Evolutionary conservation across 208 protist genomes (phyloP), one percentile per base, ranked within the genome.

Genomic region (Leishmania turanica): DNA sequence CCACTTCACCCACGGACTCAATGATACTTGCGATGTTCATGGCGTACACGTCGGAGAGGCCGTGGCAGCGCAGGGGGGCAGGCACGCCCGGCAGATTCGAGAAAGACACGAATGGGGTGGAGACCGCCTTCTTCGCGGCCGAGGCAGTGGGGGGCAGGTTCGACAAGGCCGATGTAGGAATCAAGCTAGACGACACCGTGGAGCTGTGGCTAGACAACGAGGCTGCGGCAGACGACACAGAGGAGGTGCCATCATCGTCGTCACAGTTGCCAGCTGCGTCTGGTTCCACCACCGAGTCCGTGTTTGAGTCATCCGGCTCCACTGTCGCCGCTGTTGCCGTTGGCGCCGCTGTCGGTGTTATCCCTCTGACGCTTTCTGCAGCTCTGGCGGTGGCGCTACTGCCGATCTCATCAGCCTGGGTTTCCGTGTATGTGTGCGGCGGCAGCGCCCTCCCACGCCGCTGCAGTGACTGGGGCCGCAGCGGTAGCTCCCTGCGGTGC

Each of bases 1-100:
- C 58, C 54, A 84, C 77, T 11, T 93, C 87, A 9, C 82, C 79
- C 0, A 87, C 76, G 4, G 84, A 72, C 49, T 79, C 81, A 0
- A 88, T 65, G 13, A 78, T 75, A 47, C 76, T 81, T 27, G 78
- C 70, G 15, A 85, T 24, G 65, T 49, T 76, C 31, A 82, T 71
- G 17, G 78, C 51, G 64, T 83, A 74, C 3, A 76, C 79, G 19
- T 86, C 62, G 11, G 78, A 60, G 40, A 64, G 80, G 56, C 85
- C 83, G 40, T 80, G 47, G 4, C 53, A 21, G 42, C 74, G 51
- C 31, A 45, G 49, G 19, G 51, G 19, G 31, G 72, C 31, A 19
- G 51, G 17, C 72, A 21, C 49, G 2, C 31, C 34, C 19, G 60
- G 78, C 51, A 80, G 70, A 62, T 70, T 82, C 3, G 82, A 80